phyloP scores from a whole-genome alignment of 2,329 filamentous ascomycete species.

The Botryotinia globosa region DNA sequence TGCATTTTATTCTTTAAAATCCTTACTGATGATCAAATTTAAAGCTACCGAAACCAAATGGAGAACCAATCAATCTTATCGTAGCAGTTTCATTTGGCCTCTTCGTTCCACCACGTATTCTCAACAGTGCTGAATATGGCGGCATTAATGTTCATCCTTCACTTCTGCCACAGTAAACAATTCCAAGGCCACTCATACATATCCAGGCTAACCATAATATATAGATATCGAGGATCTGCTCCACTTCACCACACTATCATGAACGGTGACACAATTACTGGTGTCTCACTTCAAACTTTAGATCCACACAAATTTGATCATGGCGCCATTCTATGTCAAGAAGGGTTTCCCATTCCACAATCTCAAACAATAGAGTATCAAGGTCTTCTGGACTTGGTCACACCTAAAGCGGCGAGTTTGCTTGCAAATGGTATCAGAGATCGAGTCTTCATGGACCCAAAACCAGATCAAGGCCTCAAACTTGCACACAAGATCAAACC shows the following conservation, averaged over 20 bases:
- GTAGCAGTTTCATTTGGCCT: constrained; percentile 93
- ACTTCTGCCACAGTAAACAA: constrained; percentile 71
- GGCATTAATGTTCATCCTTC: constrained; percentile 95
- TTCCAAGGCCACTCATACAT: neutral
- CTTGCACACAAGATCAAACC: constrained; percentile 74
- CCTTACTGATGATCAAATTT: neutral
- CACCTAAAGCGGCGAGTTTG: constrained; percentile 64
- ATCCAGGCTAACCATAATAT: neutral
- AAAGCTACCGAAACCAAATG: constrained; percentile 52
- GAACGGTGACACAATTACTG: constrained; percentile 56
- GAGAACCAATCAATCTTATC: constrained; percentile 65
- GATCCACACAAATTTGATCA: constrained; percentile 74
- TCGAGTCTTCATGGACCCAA: constrained; percentile 63
- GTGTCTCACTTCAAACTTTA: constrained; percentile 84
- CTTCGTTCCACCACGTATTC: constrained; percentile 75
- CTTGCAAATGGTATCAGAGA: constrained; percentile 63
- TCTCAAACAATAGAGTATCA: constrained; percentile 46
- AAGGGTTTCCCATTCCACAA: constrained; percentile 53
- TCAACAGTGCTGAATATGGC: constrained; percentile 70
- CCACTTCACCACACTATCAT: constrained; percentile 85
- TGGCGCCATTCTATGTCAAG: constrained; percentile 72
- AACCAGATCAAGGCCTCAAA: constrained; percentile 37
- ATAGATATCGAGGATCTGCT: constrained; percentile 76
- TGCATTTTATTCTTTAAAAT: neutral
- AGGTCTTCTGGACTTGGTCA: constrained; percentile 54